These are phyloP conservation scores for Kwoniella bestiolae DNA, from an alignment of 768 basidiomycete genomes.

Conservation along the genomic window DNA sequence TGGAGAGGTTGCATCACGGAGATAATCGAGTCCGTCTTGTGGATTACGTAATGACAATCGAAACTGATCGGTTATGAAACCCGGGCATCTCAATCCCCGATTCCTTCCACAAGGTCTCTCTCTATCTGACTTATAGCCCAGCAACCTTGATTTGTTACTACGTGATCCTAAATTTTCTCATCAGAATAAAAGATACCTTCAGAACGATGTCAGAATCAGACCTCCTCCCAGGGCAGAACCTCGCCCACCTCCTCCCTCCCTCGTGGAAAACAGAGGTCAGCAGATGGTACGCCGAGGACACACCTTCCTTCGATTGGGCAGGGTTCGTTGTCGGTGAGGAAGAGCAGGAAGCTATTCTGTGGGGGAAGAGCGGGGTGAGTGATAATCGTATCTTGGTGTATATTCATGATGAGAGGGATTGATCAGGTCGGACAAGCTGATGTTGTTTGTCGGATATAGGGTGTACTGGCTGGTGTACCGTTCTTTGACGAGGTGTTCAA, in stretches of 20 bases:
- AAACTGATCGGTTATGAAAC: too few species aligned
- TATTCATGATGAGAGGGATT: too few species aligned
- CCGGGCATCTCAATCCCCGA: too few species aligned
- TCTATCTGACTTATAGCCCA: background rate
- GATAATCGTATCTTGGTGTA: too few species aligned
- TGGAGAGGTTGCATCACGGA: too few species aligned
- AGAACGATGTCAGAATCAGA: slow-evolving; percentile 25
- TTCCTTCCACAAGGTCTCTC: background rate
- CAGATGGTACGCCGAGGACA: slow-evolving; percentile 88
- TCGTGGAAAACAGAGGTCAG: slow-evolving; percentile 84
- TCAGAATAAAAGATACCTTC: too few species aligned
- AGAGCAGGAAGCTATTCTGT: slow-evolving; percentile 78
- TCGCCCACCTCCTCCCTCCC: slow-evolving; percentile 79
- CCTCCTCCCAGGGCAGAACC: slow-evolving; percentile 39
- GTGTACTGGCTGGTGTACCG: slow-evolving; percentile 87
- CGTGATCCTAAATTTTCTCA: too few species aligned
- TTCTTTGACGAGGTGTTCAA: slow-evolving; percentile 92
- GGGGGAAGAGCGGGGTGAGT: slow-evolving; percentile 81
- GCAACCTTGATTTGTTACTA: too few species aligned
- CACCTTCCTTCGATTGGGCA: slow-evolving; percentile 93
- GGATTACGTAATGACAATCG: background rate
- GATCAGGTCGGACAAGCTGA: too few species aligned
- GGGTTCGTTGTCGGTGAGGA: slow-evolving; percentile 95
- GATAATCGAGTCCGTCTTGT: too few species aligned
- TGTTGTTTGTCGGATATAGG: slow-evolving; percentile 47